These are phyloP conservation scores for Cryphonectria radicalis DNA, from an alignment of 2,329 filamentous ascomycete species.

Conservation along the genomic window DNA sequence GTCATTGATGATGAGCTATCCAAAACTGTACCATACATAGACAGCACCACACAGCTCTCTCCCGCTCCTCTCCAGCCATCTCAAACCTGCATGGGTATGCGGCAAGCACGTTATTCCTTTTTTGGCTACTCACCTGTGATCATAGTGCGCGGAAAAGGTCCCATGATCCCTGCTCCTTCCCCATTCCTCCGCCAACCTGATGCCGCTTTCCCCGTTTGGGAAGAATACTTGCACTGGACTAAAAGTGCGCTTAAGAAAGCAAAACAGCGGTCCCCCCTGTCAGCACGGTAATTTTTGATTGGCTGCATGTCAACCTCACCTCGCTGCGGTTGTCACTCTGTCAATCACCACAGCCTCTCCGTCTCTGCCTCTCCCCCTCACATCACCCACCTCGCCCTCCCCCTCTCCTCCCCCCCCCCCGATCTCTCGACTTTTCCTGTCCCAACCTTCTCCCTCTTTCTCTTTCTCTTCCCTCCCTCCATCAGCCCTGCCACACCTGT, in stretches of 20 bases:
- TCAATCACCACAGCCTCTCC: conserved; percentile 9
- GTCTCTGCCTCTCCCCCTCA: conserved; percentile 14
- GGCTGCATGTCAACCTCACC: conserved; percentile 18
- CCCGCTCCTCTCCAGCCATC: background rate
- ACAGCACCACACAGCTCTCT: background rate
- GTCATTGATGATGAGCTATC: background rate
- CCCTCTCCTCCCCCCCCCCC: conserved; percentile 16
- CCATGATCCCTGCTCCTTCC: background rate
- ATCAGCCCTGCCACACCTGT: conserved; percentile 18
- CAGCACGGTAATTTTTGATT: conserved; percentile 12
- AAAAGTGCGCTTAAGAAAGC: background rate
- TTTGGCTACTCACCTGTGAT: background rate
- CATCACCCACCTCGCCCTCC: conserved; percentile 22
- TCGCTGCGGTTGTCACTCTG: conserved; percentile 15
- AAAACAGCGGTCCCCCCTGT: background rate
- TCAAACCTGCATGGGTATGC: background rate
- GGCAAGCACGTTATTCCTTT: background rate
- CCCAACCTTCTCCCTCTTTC: conserved; percentile 29
- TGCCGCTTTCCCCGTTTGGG: conserved; percentile 18
- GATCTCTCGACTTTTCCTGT: conserved; percentile 17
- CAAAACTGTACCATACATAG: too few relatives aligned
- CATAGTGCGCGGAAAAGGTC: background rate
- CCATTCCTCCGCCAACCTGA: background rate
- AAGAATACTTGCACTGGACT: conserved; percentile 2
- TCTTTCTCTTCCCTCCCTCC: conserved; percentile 6